Percentiles rank a stretch among this genome's conserved stretches.
Conservation (phyloP, 169 alveolate genomes). For the Pseudocohnilembus persalinus region DNA sequence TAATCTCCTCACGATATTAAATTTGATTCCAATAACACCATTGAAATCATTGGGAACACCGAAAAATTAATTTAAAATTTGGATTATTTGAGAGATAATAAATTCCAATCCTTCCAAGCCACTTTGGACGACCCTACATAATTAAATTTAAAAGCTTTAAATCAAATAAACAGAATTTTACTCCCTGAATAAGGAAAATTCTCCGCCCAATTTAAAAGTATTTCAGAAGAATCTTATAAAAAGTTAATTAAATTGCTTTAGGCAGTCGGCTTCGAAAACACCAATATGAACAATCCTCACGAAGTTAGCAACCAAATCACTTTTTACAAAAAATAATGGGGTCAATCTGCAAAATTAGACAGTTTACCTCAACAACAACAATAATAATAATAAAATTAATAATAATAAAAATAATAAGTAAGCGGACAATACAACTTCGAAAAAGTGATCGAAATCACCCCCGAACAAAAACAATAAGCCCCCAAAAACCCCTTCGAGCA, state of each 20-base stretch:
- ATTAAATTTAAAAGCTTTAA: conserved; percentile 12
- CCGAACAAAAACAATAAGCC: background rate
- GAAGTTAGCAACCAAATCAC: background rate
- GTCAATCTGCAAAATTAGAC: conserved; percentile 4
- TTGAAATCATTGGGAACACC: background rate
- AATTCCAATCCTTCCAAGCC: conserved; percentile 1
- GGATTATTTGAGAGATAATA: conserved; percentile 15
- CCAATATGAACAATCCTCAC: background rate
- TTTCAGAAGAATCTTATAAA: conserved; percentile 3
- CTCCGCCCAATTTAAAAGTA: background rate
- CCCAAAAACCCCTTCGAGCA: conserved; percentile 6
- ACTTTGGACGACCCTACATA: background rate
- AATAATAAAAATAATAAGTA: background rate
- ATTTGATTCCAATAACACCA: background rate
- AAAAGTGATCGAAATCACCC: conserved; percentile 16
- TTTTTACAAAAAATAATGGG: background rate
- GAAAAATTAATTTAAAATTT: background rate
- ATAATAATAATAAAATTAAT: background rate
- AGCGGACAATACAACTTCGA: conserved; percentile 8
- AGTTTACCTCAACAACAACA: conserved; percentile 4
- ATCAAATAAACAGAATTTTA: background rate
- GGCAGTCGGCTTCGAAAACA: conserved; percentile 8
- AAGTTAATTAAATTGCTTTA: conserved; percentile 2
- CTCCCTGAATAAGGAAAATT: conserved; percentile 1
- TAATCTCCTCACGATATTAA: background rate